Evolutionary conservation across 2,329 filamentous ascomycete species (phyloP).

Genomic region (Cercospora sp.): DNA sequence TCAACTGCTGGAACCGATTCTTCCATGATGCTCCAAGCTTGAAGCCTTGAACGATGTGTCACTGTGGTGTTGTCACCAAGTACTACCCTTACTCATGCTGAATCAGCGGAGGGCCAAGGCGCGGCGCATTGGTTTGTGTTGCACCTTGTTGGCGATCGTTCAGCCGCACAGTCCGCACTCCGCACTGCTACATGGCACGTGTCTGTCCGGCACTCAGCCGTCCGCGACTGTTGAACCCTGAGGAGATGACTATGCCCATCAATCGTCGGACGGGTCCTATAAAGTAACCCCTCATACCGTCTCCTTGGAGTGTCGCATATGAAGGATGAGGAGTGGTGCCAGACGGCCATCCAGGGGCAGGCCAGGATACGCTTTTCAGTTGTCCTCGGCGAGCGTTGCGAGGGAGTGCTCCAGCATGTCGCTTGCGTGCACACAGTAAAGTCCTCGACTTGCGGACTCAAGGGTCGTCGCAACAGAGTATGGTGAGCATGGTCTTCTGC

Average conservation of each 20-base stretch:
- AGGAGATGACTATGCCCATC: neutral
- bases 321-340: neutral
- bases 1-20: neutral
- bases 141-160: neutral
- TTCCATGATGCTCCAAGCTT: neutral
- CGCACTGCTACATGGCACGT: neutral
- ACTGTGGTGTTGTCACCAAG: neutral
- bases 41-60: neutral
- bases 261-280: neutral
- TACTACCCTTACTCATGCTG: conserved; percentile 1
- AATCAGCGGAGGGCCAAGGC: neutral
- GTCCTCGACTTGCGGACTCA: neutral
- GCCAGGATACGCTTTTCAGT: neutral
- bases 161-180: neutral
- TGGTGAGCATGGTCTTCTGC: neutral
- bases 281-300: neutral
- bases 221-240: neutral
- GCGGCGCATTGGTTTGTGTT: neutral
- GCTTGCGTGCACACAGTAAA: neutral
- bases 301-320: neutral
- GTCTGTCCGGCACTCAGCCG: neutral
- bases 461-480: neutral
- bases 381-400: neutral
- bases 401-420: neutral
- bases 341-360: neutral